Percentiles rank a stretch among this genome's conserved stretches.
phyloP scores from a whole-genome alignment of 768 basidiomycete genomes.

The Crucibulum laeve region DNA sequence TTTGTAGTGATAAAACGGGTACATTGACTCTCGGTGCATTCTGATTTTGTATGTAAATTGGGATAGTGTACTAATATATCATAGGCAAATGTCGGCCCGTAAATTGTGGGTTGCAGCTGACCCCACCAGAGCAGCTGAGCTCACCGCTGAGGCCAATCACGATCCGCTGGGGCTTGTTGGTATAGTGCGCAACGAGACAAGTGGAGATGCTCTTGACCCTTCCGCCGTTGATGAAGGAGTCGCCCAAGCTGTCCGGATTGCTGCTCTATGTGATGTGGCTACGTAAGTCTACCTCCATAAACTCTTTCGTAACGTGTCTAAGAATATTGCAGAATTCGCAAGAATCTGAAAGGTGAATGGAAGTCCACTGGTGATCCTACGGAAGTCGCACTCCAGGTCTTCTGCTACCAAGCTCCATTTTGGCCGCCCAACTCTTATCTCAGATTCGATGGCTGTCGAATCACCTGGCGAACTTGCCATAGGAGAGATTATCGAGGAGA shows the following conservation, averaged over 20 bases:
- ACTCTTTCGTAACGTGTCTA: not conserved
- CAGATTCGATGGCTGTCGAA: constrained; percentile 15
- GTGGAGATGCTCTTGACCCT: constrained; percentile 15
- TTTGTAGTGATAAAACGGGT: constrained; percentile 66
- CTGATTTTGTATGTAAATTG: no score
- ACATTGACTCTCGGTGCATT: constrained; percentile 41
- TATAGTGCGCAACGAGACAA: constrained; percentile 18
- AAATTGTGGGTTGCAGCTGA: constrained; percentile 33
- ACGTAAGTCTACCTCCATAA: constrained; percentile 17
- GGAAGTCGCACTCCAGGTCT: constrained; percentile 51
- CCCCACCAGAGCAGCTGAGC: constrained; percentile 17
- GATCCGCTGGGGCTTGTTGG: constrained; percentile 29
- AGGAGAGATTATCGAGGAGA: constrained; percentile 20
- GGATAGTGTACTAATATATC: not conserved
- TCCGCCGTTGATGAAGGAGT: constrained; percentile 15
- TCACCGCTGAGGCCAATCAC: constrained; percentile 24
- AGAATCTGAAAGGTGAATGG: constrained; percentile 37
- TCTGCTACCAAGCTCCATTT: constrained; percentile 44
- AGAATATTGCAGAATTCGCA: constrained; percentile 21
- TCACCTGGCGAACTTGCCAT: constrained; percentile 15
- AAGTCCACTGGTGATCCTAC: constrained; percentile 50
- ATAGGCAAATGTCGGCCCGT: constrained; percentile 37
- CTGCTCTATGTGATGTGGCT: constrained; percentile 33
- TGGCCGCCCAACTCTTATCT: constrained; percentile 27
- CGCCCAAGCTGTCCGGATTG: constrained; percentile 22